Percentiles rank a stretch among this genome's conserved stretches.
phyloP scores from a whole-genome alignment of 1,139 yeast genomes.

The Nadsonia commutata region DNA sequence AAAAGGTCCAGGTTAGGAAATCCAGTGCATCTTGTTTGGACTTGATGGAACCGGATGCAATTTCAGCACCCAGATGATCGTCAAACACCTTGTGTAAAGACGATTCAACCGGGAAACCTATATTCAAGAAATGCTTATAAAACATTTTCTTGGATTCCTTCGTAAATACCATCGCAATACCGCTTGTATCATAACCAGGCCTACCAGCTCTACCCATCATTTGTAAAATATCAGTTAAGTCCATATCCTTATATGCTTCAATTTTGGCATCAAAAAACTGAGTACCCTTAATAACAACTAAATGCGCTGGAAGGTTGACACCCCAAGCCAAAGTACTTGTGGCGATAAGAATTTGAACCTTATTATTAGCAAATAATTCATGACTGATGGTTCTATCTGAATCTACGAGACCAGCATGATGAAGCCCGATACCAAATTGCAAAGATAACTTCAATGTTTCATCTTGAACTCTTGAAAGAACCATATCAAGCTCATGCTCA shows the following conservation, averaged over 20 bases:
- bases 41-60: constrained; percentile 71
- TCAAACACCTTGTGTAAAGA: constrained; percentile 85
- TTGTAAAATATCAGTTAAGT: constrained; percentile 77
- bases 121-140: constrained; percentile 84
- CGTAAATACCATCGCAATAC: constrained; percentile 88
- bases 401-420: constrained; percentile 94
- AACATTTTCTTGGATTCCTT: constrained; percentile 84
- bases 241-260: constrained; percentile 75
- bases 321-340: constrained; percentile 98
- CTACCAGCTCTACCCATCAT: constrained; percentile 96
- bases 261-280: constrained; percentile 74
- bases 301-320: constrained; percentile 86
- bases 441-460: constrained; percentile 72
- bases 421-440: constrained; percentile 93
- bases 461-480: constrained; percentile 59
- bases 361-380: constrained; percentile 66
- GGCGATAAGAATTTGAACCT: constrained; percentile 81
- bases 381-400: constrained; percentile 82
- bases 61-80: constrained; percentile 94
- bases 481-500: constrained; percentile 58
- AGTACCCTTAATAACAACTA: constrained; percentile 89
- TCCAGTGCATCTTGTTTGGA: constrained; percentile 83
- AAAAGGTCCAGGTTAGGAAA: constrained; percentile 87
- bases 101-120: constrained; percentile 96
- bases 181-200: constrained; percentile 91